Conservation (phyloP, 768 basidiomycete species). For the Suillus clintonianus region DNA sequence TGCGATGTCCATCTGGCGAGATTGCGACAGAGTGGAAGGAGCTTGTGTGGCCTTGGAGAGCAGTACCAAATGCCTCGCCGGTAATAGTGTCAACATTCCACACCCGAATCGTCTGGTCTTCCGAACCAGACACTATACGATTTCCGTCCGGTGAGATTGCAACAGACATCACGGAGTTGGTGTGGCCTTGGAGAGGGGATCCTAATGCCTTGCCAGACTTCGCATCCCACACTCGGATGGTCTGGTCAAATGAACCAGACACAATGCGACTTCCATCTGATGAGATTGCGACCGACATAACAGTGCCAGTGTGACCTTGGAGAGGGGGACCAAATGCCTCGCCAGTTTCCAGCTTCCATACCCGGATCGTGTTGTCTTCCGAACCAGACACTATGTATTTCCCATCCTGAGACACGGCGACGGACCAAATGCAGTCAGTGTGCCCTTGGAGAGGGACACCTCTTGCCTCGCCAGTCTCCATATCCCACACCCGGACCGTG, state of each 20-base stretch:
- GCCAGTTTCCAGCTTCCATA: conserved; percentile 12
- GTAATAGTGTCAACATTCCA: background rate
- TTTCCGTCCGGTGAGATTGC: conserved; percentile 4
- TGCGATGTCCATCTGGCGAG: background rate
- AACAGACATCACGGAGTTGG: background rate
- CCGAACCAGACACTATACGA: conserved; percentile 2
- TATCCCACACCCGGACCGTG: conserved; percentile 14
- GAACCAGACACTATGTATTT: conserved; percentile 1
- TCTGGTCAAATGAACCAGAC: conserved; percentile 1
- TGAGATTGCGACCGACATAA: background rate
- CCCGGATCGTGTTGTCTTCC: background rate
- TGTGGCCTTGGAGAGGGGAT: background rate
- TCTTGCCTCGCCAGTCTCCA: conserved; percentile 18
- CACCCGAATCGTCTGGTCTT: background rate
- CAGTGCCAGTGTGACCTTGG: background rate
- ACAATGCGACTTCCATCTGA: background rate
- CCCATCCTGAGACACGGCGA: background rate
- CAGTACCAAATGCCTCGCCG: no score
- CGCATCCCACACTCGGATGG: background rate
- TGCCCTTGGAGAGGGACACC: conserved; percentile 12
- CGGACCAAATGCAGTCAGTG: background rate
- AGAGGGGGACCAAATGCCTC: background rate
- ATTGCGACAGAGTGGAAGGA: background rate
- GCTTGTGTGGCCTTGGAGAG: no score
- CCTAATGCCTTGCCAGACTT: background rate